Evolutionary conservation across 805 yeast species (phyloP).

Genomic region (Suhomyces sp.): DNA sequence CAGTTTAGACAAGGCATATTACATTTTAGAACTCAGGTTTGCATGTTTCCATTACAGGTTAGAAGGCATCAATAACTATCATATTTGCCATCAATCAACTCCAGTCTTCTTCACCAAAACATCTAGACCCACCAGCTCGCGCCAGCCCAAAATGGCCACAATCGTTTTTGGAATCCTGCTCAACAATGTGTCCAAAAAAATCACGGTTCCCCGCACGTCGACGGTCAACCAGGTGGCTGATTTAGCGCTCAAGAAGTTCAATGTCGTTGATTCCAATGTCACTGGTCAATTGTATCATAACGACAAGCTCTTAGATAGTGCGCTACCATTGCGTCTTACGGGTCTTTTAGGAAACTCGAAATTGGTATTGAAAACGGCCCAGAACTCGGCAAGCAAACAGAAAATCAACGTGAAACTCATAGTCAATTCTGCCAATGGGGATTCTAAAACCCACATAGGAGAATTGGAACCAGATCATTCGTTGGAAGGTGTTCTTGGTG

Average conservation of each 20-base stretch:
- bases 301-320: constrained; percentile 29
- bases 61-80: no score
- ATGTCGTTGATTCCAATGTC: constrained; percentile 12
- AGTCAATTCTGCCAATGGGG: constrained; percentile 8
- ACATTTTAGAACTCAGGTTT: no score
- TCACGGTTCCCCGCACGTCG: constrained; percentile 23
- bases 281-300: constrained; percentile 28
- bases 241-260: constrained; percentile 26
- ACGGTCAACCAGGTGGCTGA: constrained; percentile 30
- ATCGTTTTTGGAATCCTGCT: constrained; percentile 27
- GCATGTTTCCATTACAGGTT: no score
- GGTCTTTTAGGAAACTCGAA: constrained; percentile 35
- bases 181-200: constrained; percentile 24
- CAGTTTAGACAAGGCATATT: no score
- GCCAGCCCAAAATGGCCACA: constrained; percentile 7
- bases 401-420: constrained; percentile 20
- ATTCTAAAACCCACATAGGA: constrained; percentile 5
- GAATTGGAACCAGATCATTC: constrained; percentile 13
- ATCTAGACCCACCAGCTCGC: no score
- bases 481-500: constrained; percentile 20
- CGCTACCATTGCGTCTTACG: constrained; percentile 34
- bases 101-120: no score
- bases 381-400: constrained; percentile 6
- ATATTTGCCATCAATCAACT: not conserved
- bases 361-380: constrained; percentile 19